These are phyloP conservation scores for Diophrys sp. DNA, from an alignment of 73 alveolate species.

Conservation along the genomic window DNA sequence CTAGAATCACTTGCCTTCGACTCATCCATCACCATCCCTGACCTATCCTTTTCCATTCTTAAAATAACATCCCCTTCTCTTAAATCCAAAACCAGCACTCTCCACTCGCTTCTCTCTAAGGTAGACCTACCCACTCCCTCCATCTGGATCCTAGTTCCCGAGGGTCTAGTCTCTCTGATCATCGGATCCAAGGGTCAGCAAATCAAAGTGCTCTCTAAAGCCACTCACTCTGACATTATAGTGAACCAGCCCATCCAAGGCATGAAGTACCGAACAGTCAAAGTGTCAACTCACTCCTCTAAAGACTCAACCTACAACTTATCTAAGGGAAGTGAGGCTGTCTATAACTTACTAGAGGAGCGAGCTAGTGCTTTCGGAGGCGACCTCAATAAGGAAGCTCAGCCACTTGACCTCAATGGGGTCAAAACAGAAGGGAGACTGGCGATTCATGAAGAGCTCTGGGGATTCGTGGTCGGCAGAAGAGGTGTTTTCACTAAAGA, in stretches of 20 bases:
- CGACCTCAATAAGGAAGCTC: too few species aligned
- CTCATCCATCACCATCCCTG: too few species aligned
- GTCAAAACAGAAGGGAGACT: constrained; percentile 28
- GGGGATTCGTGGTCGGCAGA: constrained; percentile 44
- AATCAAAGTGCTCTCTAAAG: constrained; percentile 38
- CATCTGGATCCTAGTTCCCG: constrained; percentile 48
- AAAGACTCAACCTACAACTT: too few species aligned
- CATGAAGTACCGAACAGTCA: constrained; percentile 49
- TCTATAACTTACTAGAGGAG: constrained; percentile 35
- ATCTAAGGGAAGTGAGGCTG: constrained; percentile 30
- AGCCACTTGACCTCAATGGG: constrained; percentile 21
- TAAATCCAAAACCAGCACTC: constrained; percentile 10
- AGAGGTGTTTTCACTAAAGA: constrained; percentile 35
- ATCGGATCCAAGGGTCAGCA: constrained; percentile 62
- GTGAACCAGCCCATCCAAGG: constrained; percentile 60
- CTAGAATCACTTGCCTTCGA: too few species aligned
- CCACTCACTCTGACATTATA: constrained; percentile 47
- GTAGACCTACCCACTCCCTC: background rate
- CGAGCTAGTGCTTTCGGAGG: constrained; percentile 39
- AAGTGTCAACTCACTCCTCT: too few species aligned
- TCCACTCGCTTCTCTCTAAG: constrained; percentile 1
- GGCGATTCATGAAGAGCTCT: constrained; percentile 28
- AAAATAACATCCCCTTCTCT: constrained; percentile 20
- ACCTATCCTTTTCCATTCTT: too few species aligned
- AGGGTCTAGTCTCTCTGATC: constrained; percentile 46